Percentiles rank a stretch among this genome's conserved stretches.
phyloP scores from a whole-genome alignment of 2,329 filamentous ascomycete species.

The Colletotrichum aenigma region DNA sequence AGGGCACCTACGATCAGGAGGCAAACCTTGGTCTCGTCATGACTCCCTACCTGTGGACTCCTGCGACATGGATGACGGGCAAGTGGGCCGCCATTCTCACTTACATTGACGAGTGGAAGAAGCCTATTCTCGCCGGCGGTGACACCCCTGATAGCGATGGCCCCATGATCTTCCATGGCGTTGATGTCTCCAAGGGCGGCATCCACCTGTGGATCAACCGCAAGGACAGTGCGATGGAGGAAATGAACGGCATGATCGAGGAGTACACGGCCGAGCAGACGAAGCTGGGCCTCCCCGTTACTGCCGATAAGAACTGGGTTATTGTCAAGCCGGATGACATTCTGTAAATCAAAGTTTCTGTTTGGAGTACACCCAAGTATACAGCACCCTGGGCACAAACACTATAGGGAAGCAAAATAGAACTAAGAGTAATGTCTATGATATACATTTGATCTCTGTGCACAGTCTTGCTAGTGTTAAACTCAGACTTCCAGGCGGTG shows the following conservation, averaged over 20 bases:
- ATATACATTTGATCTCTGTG: background rate
- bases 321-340: conserved; percentile 43
- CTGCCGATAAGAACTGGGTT: conserved; percentile 50
- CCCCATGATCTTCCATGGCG: conserved; percentile 49
- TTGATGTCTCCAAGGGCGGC: conserved; percentile 43
- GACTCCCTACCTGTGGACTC: conserved; percentile 46
- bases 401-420: background rate
- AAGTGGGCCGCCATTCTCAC: conserved; percentile 47
- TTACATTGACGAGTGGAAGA: conserved; percentile 48
- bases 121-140: conserved; percentile 44
- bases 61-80: conserved; percentile 47
- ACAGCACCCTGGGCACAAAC: background rate
- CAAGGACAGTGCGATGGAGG: conserved; percentile 34
- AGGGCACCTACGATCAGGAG: conserved; percentile 35
- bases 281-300: conserved; percentile 38
- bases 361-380: background rate
- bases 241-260: conserved; percentile 41
- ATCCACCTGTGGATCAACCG: conserved; percentile 47
- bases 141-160: conserved; percentile 48
- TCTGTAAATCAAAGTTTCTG: conserved; percentile 22
- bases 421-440: background rate
- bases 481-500: background rate
- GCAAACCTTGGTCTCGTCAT: conserved; percentile 43
- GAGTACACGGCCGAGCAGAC: conserved; percentile 36
- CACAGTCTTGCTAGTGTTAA: background rate